These are phyloP conservation scores for carrot (Daucus carota) DNA, from an alignment of 129 eudicot species.

Conservation along the genomic window DH1_v3.0 NC_030386.2:7625501-7626000, in stretches of 20 bases:
- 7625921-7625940: not conserved
- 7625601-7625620: not conserved
- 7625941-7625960: not conserved
- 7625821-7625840: not conserved
- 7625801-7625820: not conserved
- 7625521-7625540: no score
- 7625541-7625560: no score
- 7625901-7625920: not conserved
- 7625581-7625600: not conserved
- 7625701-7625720: no score
- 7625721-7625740: no score
- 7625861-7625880: not conserved
- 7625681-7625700: no score
- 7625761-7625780: no score
- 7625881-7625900: not conserved
- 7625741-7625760: no score
- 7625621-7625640: not conserved
- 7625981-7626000: not conserved
- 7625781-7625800: not conserved
- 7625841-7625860: not conserved
- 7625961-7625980: not conserved
- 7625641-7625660: no score
- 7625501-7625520: no score
- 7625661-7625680: no score
- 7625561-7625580: no score